Percentiles rank a stretch among this genome's conserved stretches.
Conservation (phyloP, 2,329 filamentous ascomycete species). For the Neoscytalidium dimidiatum region DNA sequence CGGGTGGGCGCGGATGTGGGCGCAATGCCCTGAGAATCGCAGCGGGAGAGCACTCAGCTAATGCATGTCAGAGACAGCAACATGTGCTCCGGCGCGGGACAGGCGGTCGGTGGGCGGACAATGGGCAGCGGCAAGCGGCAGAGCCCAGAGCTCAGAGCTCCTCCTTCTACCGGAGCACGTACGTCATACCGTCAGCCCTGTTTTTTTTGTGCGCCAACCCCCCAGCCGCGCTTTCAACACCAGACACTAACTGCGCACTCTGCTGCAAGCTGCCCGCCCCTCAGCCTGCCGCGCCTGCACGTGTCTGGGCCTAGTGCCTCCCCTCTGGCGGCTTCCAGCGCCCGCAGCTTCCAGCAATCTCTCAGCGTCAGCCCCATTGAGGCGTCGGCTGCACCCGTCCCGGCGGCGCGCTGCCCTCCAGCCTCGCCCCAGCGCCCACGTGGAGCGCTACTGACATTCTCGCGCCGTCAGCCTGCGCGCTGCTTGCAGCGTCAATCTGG, state of each 20-base stretch:
- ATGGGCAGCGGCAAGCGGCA: background rate
- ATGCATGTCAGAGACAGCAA: background rate
- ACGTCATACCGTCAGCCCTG: slow-evolving; percentile 11
- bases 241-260: background rate
- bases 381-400: slow-evolving; percentile 1
- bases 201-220: slow-evolving; percentile 10
- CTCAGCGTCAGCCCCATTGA: background rate
- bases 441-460: slow-evolving; percentile 14
- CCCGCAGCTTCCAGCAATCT: background rate
- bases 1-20: background rate
- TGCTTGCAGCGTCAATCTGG: slow-evolving; percentile 2
- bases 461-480: background rate
- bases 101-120: too few species aligned
- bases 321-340: background rate
- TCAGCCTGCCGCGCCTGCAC: slow-evolving; percentile 9
- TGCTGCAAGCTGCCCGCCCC: background rate
- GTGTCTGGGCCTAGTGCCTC: background rate
- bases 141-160: background rate
- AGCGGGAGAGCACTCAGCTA: background rate
- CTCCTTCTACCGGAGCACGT: background rate
- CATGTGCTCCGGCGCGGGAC: too few species aligned
- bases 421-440: background rate
- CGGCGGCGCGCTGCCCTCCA: background rate
- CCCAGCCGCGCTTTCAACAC: background rate
- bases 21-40: background rate